A percentile compares a stretch with the other conserved stretches of the same genome.
phyloP scores from a whole-genome alignment of 805 yeast genomes.

The Sugiyamaella floridensis region DNA sequence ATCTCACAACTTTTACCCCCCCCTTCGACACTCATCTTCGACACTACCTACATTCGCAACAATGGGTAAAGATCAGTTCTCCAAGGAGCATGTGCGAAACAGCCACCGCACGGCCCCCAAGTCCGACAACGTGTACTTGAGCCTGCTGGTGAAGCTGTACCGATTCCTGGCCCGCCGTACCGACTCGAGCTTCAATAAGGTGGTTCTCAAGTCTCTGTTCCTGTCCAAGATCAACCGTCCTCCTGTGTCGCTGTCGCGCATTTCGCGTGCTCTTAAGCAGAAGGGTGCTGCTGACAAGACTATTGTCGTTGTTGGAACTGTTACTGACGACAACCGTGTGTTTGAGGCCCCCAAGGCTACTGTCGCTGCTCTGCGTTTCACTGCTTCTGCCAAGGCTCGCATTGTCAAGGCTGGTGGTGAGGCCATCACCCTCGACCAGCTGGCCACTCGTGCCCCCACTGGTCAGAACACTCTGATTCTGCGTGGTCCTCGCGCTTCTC shows the following conservation, averaged over 20 bases:
- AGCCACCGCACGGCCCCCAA: conserved; percentile 99
- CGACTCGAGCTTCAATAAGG: conserved; percentile 95
- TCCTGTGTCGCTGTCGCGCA: conserved; percentile 94
- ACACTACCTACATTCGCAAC: conserved; percentile 8
- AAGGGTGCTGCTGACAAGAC: conserved; percentile 84
- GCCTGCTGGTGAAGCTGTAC: conserved; percentile 95
- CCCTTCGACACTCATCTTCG: background rate
- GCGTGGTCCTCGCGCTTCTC: conserved; percentile 98
- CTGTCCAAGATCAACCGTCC: conserved; percentile 99
- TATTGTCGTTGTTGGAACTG: conserved; percentile 98
- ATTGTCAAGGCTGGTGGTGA: conserved; percentile 99
- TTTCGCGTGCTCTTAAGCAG: conserved; percentile 75
- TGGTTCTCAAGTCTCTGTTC: conserved; percentile 88
- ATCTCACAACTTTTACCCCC: conserved; percentile 1
- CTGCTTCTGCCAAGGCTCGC: conserved; percentile 97
- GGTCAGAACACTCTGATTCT: conserved; percentile 97
- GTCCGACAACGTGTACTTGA: conserved; percentile 98
- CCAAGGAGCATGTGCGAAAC: conserved; percentile 91
- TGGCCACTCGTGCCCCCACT: conserved; percentile 98
- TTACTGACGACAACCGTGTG: conserved; percentile 96
- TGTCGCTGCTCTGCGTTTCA: conserved; percentile 98
- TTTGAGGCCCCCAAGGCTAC: conserved; percentile 92
- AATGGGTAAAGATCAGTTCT: conserved; percentile 97
- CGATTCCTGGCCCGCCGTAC: conserved; percentile 99
- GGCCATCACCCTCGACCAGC: conserved; percentile 97